These are phyloP conservation scores for Penicillium sclerotigenum DNA, from an alignment of 2,329 filamentous ascomycete species.

Conservation along the genomic window DNA sequence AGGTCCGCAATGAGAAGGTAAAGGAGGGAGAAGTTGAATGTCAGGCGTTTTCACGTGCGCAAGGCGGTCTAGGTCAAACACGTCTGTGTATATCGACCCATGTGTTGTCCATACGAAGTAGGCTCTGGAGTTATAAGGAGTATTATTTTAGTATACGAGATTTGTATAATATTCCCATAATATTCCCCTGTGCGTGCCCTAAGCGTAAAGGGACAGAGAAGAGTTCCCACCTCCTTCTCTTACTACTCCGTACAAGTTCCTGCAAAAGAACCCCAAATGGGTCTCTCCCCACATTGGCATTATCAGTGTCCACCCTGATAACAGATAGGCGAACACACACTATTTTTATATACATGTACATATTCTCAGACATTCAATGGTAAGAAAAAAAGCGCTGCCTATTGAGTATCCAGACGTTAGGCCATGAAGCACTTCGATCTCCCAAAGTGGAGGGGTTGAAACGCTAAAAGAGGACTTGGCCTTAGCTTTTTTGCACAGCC, in stretches of 20 bases:
- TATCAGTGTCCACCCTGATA: conserved; percentile 18
- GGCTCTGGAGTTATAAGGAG: neutral
- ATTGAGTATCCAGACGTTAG: neutral
- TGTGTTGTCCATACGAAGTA: neutral
- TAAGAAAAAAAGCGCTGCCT: conserved; percentile 2
- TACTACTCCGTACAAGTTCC: neutral
- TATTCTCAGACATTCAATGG: neutral
- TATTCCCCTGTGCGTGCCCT: conserved; percentile 4
- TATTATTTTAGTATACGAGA: neutral
- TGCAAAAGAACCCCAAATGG: conserved; percentile 9
- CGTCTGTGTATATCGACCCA: neutral
- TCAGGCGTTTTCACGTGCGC: conserved; percentile 23
- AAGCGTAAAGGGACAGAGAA: conserved; percentile 1
- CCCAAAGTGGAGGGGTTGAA: conserved; percentile 7
- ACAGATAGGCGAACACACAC: conserved; percentile 12
- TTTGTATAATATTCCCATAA: neutral
- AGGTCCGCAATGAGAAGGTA: neutral
- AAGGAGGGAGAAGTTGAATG: conserved; percentile 5
- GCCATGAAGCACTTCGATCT: neutral
- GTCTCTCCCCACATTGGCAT: conserved; percentile 16
- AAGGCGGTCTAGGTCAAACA: conserved; percentile 23
- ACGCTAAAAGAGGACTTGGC: conserved; percentile 1
- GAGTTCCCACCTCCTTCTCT: neutral
- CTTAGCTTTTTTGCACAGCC: conserved; percentile 28
- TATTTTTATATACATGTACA: conserved; percentile 1